A percentile compares a stretch with the other conserved stretches of the same genome.
These are phyloP conservation scores for Hemisphaericaspora xylofermentans DNA, from an alignment of 1,139 yeast genomes.

Conservation along the genomic window DNA sequence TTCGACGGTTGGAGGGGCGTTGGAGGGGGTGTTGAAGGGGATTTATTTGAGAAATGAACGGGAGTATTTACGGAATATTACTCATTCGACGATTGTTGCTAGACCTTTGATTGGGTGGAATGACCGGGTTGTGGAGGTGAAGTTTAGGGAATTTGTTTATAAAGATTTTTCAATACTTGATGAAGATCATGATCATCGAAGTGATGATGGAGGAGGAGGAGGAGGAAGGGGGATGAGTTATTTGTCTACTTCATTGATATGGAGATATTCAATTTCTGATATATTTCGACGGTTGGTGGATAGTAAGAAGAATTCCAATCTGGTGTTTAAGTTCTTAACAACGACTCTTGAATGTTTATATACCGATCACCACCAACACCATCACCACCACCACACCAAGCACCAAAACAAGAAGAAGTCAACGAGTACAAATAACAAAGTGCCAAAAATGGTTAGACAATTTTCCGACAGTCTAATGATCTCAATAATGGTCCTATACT, in stretches of 20 bases:
- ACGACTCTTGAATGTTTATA: conserved; percentile 7
- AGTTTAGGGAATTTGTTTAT: conserved; percentile 11
- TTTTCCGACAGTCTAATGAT: conserved; percentile 1
- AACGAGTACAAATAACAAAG: no score
- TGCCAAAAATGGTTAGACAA: not conserved
- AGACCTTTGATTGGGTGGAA: conserved; percentile 18
- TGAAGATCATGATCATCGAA: conserved; percentile 10
- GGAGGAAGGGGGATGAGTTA: no score
- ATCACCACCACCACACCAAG: no score
- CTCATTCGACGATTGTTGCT: conserved; percentile 19
- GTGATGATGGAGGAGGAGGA: conserved; percentile 6
- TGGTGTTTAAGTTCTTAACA: conserved; percentile 2
- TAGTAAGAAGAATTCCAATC: not conserved
- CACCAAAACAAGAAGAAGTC: no score
- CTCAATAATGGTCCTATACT: conserved; percentile 6
- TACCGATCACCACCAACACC: no score
- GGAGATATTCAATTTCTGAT: not conserved
- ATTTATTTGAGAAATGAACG: conserved; percentile 24
- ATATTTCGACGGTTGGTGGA: not conserved
- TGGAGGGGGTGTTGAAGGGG: conserved; percentile 17
- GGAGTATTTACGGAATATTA: conserved; percentile 17
- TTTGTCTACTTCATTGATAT: not conserved
- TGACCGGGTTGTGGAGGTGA: conserved; percentile 12
- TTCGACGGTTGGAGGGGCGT: conserved; percentile 3
- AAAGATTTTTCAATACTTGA: conserved; percentile 1